Evolutionary conservation across 1,284 basidiomycete genomes (phyloP), one percentile per base, ranked within the genome.

Genomic region (Rhodotorula sp.): DNA sequence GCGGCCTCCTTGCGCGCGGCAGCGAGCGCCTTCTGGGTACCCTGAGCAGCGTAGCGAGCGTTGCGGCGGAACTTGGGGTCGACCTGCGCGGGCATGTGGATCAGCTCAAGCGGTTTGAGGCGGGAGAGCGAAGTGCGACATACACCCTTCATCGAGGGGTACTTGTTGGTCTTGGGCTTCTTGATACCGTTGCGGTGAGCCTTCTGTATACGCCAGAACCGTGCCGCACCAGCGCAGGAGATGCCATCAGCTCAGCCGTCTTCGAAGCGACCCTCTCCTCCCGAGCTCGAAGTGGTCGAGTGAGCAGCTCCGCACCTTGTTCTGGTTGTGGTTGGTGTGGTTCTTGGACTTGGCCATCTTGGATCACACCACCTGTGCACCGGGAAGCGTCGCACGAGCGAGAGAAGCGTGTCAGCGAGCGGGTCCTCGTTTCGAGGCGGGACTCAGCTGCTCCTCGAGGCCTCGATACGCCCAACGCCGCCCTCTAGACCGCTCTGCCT

Each of bases 111-210:
- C 7, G 46, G n/a, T 7, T 26, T 6, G 4, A 37, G 24, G 74
- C 40, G 44, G 70, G 54, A 76, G 24, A 67, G 59, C 53, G 30
- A 52, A 22, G 50, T 18, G 26, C 18, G 61, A 75, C 78, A 58
- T 71, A 92, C 95, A 86, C 94, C 94, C 84, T 89, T 93, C 84
- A 92, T 81, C 68, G 91, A 94, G 75, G 89, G 87, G 80, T 91
- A 88, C 80, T 88, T 83, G 82, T 87, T 85, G 75, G 87, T 86
- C 82, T 86, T 83, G 67, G 90, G 88, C 81, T 85, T 87, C 84
- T 89, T 92, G 85, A 95, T 94, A 81, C 93, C 95, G 85, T 99
- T 99, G 76, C 90, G 88, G 87, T 99, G 95, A 79, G 95, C 93
- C 87, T 93, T 94, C 68, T 73, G 57, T 48, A 30, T 40, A 31